These are phyloP conservation scores for Aspergillus indologenus DNA, from an alignment of 495 filamentous ascomycete species.

Conservation along the genomic window DNA sequence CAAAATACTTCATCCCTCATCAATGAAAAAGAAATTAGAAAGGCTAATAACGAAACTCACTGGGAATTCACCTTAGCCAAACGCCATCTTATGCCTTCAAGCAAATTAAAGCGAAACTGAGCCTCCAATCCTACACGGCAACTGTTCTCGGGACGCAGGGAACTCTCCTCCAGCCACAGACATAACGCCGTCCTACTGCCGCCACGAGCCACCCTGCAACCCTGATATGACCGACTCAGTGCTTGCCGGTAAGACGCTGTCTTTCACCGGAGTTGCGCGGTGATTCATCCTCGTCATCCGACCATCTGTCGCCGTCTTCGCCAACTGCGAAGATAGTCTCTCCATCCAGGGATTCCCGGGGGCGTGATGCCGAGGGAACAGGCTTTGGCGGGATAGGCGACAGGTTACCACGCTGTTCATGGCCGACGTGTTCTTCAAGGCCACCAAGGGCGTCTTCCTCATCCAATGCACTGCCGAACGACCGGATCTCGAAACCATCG, in stretches of 20 bases:
- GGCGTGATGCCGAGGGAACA: slow-evolving; percentile 39
- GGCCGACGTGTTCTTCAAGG: slow-evolving; percentile 33
- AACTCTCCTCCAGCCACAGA: too few relatives aligned
- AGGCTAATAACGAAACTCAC: slow-evolving; percentile 9
- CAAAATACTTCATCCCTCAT: slow-evolving; percentile 14
- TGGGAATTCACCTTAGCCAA: slow-evolving; percentile 15
- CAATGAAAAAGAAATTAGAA: slow-evolving; percentile 9
- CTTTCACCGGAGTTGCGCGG: slow-evolving; percentile 55
- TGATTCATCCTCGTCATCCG: slow-evolving; percentile 61
- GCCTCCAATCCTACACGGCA: slow-evolving; percentile 10
- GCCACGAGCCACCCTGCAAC: not conserved
- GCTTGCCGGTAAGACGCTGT: slow-evolving; percentile 58
- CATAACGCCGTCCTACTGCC: not conserved
- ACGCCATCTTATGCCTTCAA: slow-evolving; percentile 25
- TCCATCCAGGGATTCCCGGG: slow-evolving; percentile 74
- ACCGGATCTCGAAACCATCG: slow-evolving; percentile 95
- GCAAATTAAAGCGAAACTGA: slow-evolving; percentile 11
- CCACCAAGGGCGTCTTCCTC: slow-evolving; percentile 53
- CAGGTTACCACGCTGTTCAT: slow-evolving; percentile 36
- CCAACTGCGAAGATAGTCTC: slow-evolving; percentile 95
- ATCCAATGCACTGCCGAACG: slow-evolving; percentile 81
- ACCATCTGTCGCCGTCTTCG: slow-evolving; percentile 72
- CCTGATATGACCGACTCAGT: slow-evolving; percentile 7
- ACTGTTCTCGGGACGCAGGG: not conserved
- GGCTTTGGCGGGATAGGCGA: slow-evolving; percentile 54